Evolutionary conservation across 225 moss, liverwort and hornwort species (phyloP), one percentile per base, ranked within the genome.

Genomic region (Polytrichum formosum): DNA sequence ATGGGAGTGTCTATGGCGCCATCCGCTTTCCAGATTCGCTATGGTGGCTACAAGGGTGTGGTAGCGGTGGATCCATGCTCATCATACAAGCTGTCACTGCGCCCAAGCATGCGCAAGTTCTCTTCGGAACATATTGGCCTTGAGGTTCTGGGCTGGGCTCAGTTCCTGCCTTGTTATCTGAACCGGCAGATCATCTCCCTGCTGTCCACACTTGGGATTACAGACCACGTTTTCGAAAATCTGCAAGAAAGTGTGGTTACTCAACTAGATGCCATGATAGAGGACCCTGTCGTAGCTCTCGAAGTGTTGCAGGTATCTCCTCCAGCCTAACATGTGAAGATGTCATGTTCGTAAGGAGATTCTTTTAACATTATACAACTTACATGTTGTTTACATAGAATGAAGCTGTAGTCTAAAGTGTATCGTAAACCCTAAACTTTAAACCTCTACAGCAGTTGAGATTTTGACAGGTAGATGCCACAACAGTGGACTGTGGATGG

Each of bases 21-120:
- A 60, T 98, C 98, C 31, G 98, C 92, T 37, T 98, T 92, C 70
- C 98, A 98, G 75, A 98, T 98, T 54, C 91, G 98, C n/a, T 98
- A 92, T 53, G 92, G 94, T 6, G 94, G 98, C 2, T 98, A 91
- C 26, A 98, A 98, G 75, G 98, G 94, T 62, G 94, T 98, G 54
- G 98, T 98, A 29, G 94, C 94, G 26, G 78, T 90, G 26, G 91
- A 91, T 81, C 98, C 92, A 8, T 61, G 55, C 21, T 88, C 88
- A 6, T 66, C 72, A 16, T 85, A 76, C 65, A 98, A 91, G 69
- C 89, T 98, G 25, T 91, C 87, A 4, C 63, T 98, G 30, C 81
- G 98, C 25, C 91, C 91, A 1, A 98, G 98, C 70, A 98, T 98
- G 98, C 81, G 72, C 8, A 98, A 98, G 72, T 98, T 98, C 65